phyloP scores from a whole-genome alignment of 139 green algal genomes.

The Picochlorum costavermella region DNA sequence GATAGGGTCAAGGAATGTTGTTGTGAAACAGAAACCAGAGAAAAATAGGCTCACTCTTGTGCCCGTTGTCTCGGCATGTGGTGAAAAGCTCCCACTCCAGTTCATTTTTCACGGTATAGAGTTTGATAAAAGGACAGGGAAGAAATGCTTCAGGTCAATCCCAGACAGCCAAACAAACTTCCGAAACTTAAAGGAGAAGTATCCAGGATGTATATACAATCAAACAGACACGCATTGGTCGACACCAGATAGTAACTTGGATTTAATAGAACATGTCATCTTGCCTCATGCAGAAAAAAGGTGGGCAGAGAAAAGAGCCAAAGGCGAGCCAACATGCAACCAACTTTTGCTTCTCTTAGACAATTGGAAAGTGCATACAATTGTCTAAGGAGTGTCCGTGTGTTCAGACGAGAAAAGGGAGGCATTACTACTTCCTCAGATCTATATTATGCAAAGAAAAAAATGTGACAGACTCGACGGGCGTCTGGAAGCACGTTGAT shows the following conservation, averaged over 20 bases:
- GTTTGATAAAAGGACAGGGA: background rate
- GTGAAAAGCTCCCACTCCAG: background rate
- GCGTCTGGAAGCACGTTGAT: slow-evolving; percentile 1
- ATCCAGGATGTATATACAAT: background rate
- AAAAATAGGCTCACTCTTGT: background rate
- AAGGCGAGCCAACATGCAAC: background rate
- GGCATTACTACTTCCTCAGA: slow-evolving; percentile 2
- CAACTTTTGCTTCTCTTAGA: background rate
- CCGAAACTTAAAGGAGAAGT: background rate
- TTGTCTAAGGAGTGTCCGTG: background rate
- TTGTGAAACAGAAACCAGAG: background rate
- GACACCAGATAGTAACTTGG: background rate
- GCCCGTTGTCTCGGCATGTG: background rate
- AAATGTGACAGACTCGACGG: slow-evolving; percentile 1
- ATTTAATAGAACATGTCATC: background rate
- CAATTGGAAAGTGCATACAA: background rate
- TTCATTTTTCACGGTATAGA: background rate
- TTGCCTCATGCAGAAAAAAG: background rate
- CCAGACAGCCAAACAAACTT: background rate
- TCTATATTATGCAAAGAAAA: background rate
- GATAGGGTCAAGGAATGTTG: background rate
- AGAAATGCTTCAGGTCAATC: background rate
- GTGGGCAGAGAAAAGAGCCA: background rate
- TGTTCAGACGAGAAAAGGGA: slow-evolving; percentile 1
- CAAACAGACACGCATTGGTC: background rate